Percentiles rank a stretch among this genome's conserved stretches.
phyloP scores from a whole-genome alignment of 305 asterid genomes.

The Caryopteris hybrid region DNA sequence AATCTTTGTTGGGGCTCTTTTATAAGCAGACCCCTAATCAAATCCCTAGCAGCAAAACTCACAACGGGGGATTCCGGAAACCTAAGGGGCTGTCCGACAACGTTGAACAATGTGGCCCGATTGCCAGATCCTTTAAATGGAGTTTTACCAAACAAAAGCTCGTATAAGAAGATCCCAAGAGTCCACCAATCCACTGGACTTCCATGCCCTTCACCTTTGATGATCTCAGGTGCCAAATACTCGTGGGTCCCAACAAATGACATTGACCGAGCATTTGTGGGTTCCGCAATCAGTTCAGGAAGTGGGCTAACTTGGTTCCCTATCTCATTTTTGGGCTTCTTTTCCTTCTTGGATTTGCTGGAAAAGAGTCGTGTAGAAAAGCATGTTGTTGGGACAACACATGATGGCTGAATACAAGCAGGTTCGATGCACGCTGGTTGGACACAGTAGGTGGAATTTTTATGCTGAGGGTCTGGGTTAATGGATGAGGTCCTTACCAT shows the following conservation, averaged over 20 bases:
- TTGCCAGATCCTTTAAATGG: conserved; percentile 49
- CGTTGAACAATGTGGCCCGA: conserved; percentile 43
- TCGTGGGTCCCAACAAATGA: no score
- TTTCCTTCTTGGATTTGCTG: conserved; percentile 34
- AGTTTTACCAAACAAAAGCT: no score
- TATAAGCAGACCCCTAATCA: conserved; percentile 43
- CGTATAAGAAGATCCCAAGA: no score
- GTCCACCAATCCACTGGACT: no score
- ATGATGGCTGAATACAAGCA: conserved; percentile 43
- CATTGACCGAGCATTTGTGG: no score
- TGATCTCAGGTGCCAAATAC: no score
- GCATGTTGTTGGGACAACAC: conserved; percentile 41
- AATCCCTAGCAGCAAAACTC: conserved; percentile 43
- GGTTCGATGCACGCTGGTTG: conserved; percentile 35
- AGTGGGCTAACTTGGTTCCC: conserved; percentile 33
- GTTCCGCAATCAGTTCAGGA: no score
- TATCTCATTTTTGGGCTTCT: conserved; percentile 30
- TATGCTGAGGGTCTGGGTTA: conserved; percentile 21
- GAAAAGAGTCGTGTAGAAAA: conserved; percentile 38
- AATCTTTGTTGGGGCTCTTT: conserved; percentile 47
- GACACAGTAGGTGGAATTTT: conserved; percentile 25
- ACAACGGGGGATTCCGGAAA: conserved; percentile 44
- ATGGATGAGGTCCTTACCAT: conserved; percentile 37
- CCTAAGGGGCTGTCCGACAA: conserved; percentile 43
- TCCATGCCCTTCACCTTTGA: no score